Conservation (phyloP, 1,284 basidiomycete genomes). For the Cryptococcus sp. region DNA sequence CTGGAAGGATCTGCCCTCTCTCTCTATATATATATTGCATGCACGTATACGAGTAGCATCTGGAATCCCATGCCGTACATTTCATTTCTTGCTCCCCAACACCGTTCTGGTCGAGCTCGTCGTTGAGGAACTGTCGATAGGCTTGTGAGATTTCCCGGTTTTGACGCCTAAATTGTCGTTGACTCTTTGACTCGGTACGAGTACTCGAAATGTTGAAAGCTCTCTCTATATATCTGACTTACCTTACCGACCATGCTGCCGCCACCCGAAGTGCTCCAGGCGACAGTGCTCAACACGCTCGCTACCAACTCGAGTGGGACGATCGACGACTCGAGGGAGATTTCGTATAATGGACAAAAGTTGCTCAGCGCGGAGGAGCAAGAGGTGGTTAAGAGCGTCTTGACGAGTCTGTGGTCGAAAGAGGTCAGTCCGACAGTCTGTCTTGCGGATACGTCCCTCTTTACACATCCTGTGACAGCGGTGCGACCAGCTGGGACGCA, state of each 20-base stretch:
- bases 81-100: too few species aligned
- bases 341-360: slow-evolving; percentile 56
- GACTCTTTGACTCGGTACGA: too few species aligned
- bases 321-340: slow-evolving; percentile 68
- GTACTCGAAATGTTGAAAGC: too few species aligned
- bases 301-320: slow-evolving; percentile 50
- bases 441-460: not conserved
- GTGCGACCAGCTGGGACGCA: too few species aligned
- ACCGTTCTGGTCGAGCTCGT: too few species aligned
- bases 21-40: too few species aligned
- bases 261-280: slow-evolving; percentile 53
- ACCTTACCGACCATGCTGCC: not conserved
- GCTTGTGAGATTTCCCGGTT: not conserved
- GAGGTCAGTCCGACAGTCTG: slow-evolving; percentile 55
- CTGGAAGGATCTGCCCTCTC: too few species aligned
- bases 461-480: too few species aligned
- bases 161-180: not conserved
- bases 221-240: not conserved
- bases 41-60: too few species aligned
- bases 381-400: slow-evolving; percentile 72
- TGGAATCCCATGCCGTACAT: too few species aligned
- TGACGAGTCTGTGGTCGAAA: slow-evolving; percentile 80
- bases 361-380: slow-evolving; percentile 56
- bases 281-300: slow-evolving; percentile 68
- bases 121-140: not conserved